Evolutionary conservation across 805 yeast genomes (phyloP), one percentile per base, ranked within the genome.

Genomic region (Wickerhamomyces sydowiorum): DNA sequence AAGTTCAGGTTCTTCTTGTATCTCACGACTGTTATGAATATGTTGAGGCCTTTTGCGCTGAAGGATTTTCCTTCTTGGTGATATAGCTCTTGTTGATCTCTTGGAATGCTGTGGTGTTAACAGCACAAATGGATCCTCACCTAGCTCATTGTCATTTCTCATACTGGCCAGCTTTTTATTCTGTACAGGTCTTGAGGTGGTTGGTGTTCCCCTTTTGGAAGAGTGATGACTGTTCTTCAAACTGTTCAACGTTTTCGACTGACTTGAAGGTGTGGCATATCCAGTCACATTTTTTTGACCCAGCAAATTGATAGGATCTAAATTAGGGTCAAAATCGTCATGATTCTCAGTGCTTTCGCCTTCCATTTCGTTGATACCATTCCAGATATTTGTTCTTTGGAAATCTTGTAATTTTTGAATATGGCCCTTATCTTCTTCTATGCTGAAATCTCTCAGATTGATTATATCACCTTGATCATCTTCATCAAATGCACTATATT

Each of bases 401-500:
- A 23, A 35, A n/a, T 28, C 37, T 20, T 36, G 33, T 10, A 52
- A 15, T 9, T 31, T 24, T 15, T 40, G 36, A 25, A 56, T 33
- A 42, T 56, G 61, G 0, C 61, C 61, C 1, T 39, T 45, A 25
- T 56, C 41, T 14, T 43, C 43, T 13, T 49, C 51, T 13, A 56
- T 56, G 2, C 37, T 36, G 45, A 56, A 48, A 4, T 43, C 45
- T 6, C 37, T 38, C 18, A 56, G 23, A 34, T 56, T 48, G 6
- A 69, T 56, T 6, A 67, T 50, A 45, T 68, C 73, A 13, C 69
- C 67, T 36, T 62, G 65, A 15, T 58, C 50, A 13, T 49, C 51
- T 27, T 54, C 48, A 19, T 56, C 64, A 29, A 48, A 50, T 13
- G 48, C 49, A 19, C 59, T 50, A 46, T 64, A 67, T 44, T 55